These are phyloP conservation scores for Ophiosphaerella narmari DNA, from an alignment of 2,329 filamentous ascomycete genomes.

Conservation along the genomic window DNA sequence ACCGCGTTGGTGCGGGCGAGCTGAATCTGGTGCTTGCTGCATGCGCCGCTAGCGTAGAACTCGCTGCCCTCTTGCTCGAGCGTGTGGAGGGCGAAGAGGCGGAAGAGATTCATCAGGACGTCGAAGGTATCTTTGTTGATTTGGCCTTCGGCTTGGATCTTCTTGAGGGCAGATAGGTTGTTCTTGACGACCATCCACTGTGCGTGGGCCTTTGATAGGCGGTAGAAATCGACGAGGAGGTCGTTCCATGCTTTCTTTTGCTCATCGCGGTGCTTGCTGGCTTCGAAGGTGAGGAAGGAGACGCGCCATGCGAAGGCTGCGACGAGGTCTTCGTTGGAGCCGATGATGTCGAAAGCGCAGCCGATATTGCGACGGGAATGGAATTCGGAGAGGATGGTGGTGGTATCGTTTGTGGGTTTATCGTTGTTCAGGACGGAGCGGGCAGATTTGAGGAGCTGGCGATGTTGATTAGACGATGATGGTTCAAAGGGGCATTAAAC, in stretches of 20 bases:
- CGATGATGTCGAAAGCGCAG: constrained; percentile 75
- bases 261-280: constrained; percentile 72
- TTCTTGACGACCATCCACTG: constrained; percentile 80
- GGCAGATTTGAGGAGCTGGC: constrained; percentile 71
- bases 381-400: constrained; percentile 67
- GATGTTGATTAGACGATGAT: neutral
- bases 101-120: constrained; percentile 69
- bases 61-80: constrained; percentile 72
- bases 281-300: constrained; percentile 75
- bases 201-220: constrained; percentile 73
- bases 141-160: constrained; percentile 55
- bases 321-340: constrained; percentile 71
- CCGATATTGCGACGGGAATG: constrained; percentile 69
- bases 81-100: constrained; percentile 67
- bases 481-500: constrained; percentile 5
- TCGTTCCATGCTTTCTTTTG: constrained; percentile 78
- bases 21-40: constrained; percentile 73
- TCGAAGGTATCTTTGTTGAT: constrained; percentile 62
- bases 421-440: constrained; percentile 70
- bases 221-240: constrained; percentile 77
- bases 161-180: constrained; percentile 72
- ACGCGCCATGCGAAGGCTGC: constrained; percentile 77
- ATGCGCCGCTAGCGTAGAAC: constrained; percentile 72
- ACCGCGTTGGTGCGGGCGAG: constrained; percentile 69
- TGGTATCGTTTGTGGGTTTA: constrained; percentile 69